phyloP scores from a whole-genome alignment of 2,329 filamentous ascomycete genomes.

The Penicillium freii region DNA sequence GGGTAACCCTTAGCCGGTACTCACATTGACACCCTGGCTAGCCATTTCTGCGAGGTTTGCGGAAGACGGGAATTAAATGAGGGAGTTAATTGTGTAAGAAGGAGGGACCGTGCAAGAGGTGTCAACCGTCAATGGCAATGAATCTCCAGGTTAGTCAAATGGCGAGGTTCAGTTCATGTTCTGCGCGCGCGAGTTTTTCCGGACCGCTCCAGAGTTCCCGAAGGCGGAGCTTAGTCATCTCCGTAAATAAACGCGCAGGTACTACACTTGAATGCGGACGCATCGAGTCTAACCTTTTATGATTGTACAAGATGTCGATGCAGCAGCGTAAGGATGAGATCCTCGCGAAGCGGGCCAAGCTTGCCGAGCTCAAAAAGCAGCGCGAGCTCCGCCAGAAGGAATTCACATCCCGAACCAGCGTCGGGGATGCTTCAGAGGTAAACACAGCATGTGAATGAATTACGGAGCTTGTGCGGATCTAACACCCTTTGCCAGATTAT shows the following conservation, averaged over 20 bases:
- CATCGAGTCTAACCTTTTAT: slow-evolving; percentile 6
- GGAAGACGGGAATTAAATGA: slow-evolving; percentile 39
- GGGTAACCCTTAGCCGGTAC: slow-evolving; percentile 26
- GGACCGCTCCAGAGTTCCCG: slow-evolving; percentile 27
- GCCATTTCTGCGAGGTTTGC: slow-evolving; percentile 56
- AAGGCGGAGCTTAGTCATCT: slow-evolving; percentile 40
- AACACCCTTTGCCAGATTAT: slow-evolving; percentile 52
- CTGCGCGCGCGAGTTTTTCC: slow-evolving; percentile 43
- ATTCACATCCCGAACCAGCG: slow-evolving; percentile 66
- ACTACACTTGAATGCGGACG: slow-evolving; percentile 5
- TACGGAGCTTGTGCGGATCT: slow-evolving; percentile 13
- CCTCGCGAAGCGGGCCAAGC: slow-evolving; percentile 91
- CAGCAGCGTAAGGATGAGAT: slow-evolving; percentile 92
- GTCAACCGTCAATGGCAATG: slow-evolving; percentile 42
- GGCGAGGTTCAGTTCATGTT: slow-evolving; percentile 39
- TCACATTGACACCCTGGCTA: slow-evolving; percentile 66
- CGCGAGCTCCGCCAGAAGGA: slow-evolving; percentile 79
- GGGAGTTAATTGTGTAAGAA: slow-evolving; percentile 26
- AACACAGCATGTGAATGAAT: slow-evolving; percentile 10
- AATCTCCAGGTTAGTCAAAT: slow-evolving; percentile 30
- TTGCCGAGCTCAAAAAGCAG: slow-evolving; percentile 92
- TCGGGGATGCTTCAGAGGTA: slow-evolving; percentile 71
- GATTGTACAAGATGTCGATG: slow-evolving; percentile 35
- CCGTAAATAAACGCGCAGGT: slow-evolving; percentile 28
- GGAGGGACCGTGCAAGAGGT: slow-evolving; percentile 33